Percentiles rank a stretch among this genome's conserved stretches.
These are phyloP conservation scores for Pseudocercospora fuligena DNA, from an alignment of 2,329 filamentous ascomycete genomes.

Conservation along the genomic window DNA sequence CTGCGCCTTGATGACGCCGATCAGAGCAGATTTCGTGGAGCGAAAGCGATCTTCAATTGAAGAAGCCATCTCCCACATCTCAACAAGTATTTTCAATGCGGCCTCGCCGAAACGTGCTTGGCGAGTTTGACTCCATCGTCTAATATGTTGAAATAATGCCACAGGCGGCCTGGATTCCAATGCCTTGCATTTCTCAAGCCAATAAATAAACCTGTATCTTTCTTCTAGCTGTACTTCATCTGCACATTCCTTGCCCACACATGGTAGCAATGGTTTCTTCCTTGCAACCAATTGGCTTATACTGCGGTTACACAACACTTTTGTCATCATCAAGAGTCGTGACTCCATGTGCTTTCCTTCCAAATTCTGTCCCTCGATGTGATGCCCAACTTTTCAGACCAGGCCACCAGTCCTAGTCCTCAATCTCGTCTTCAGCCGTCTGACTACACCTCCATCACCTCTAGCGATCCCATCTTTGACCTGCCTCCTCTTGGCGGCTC, in stretches of 20 bases:
- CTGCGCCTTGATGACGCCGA: too few species aligned
- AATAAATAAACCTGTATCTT: background rate
- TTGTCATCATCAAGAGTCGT: background rate
- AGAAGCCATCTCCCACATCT: too few species aligned
- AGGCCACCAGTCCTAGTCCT: background rate
- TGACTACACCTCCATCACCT: background rate
- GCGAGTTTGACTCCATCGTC: too few species aligned
- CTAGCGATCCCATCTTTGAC: constrained; percentile 31
- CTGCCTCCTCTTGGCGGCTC: constrained; percentile 62
- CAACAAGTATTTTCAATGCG: too few species aligned
- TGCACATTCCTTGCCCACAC: background rate
- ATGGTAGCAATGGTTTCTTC: background rate
- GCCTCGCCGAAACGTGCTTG: too few species aligned
- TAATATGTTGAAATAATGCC: background rate
- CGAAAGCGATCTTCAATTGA: too few species aligned
- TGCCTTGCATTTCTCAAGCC: background rate
- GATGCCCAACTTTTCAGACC: background rate
- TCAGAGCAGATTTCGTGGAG: too few species aligned
- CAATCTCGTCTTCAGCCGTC: background rate
- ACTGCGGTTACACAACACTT: background rate
- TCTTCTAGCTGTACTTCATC: background rate
- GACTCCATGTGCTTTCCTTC: background rate
- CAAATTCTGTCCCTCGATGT: background rate
- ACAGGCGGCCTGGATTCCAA: background rate
- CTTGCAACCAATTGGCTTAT: background rate